phyloP scores from a whole-genome alignment of 768 basidiomycete genomes.

The Thelephora ganbajun region DNA sequence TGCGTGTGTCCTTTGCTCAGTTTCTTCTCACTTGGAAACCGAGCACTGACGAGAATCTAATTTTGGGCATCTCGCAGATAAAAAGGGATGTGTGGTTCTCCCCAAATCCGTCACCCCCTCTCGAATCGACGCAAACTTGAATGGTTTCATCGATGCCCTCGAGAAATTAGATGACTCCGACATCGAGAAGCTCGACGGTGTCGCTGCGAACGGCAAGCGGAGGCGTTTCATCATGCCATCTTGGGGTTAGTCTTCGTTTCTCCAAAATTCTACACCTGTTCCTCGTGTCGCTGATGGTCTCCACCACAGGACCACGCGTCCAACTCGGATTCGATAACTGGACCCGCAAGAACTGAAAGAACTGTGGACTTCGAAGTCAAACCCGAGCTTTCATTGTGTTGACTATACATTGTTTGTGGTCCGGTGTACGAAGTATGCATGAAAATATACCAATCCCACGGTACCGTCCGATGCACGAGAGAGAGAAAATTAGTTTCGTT shows the following conservation, averaged over 20 bases:
- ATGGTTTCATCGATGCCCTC: constrained; percentile 32
- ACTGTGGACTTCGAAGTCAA: too few species aligned
- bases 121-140: constrained; percentile 49
- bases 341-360: constrained; percentile 13
- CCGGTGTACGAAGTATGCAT: too few species aligned
- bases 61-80: constrained; percentile 38
- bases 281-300: constrained; percentile 9
- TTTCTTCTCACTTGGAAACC: not conserved
- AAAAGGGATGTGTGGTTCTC: constrained; percentile 50
- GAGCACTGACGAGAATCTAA: too few species aligned
- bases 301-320: constrained; percentile 25
- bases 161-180: constrained; percentile 36
- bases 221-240: constrained; percentile 51
- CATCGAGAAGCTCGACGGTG: constrained; percentile 39
- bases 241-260: constrained; percentile 40
- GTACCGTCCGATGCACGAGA: too few species aligned
- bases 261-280: constrained; percentile 1
- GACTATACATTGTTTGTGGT: too few species aligned
- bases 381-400: too few species aligned
- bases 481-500: too few species aligned
- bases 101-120: constrained; percentile 67
- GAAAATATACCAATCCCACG: too few species aligned
- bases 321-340: constrained; percentile 64
- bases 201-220: constrained; percentile 48
- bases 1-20: constrained; percentile 25